Evolutionary conservation across 2,329 filamentous ascomycete species (phyloP), one percentile per base, ranked within the genome.

Genomic region (Botrytis aclada): DNA sequence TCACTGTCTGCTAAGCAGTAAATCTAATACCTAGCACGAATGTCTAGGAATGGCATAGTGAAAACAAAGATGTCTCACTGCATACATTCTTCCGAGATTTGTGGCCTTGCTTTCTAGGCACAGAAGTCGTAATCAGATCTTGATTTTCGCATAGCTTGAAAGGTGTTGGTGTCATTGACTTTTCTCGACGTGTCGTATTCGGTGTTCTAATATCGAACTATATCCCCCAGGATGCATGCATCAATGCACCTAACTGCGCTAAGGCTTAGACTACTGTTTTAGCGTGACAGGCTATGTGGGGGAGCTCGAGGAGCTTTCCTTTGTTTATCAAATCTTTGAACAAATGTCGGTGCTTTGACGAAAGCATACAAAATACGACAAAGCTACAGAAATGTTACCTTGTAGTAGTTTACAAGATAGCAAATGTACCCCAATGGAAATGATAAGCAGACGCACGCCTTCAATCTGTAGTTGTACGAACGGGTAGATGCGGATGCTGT

Each of bases 401-500:
- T 60, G 47, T 47, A 43, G 54, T 32, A 45, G 32, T 72, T 39
- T 47, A 67, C 62, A 58, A 41, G 70, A 60, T 67, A 45, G n/a
- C 47, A 72, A 37, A 60, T 58, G 22, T 22, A 32, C 14, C 37
- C 62, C 63, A 72, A 72, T 72, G 22, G 41, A 39, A 72, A 25
- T 41, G 47, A 45, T 47, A 32, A 60, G 41, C 39, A 69, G 39
- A 47, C 18, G 29, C 62, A 72, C 62, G 51, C 47, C 39, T 72
- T 22, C 22, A 58, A 20, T 8, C 20, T 69, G 29, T 47, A 25
- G 51, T 34, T 47, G 51, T 56, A 66, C 70, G 8, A 32, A 56
- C 62, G 70, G 70, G 34, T 72, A 69, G 62, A 60, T 72, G 45
- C 70, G 54, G 62, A 47, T 25, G 41, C 47, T 45, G 70, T 72